phyloP scores from a whole-genome alignment of 2,329 filamentous ascomycete genomes.

The Aspergillus arachidicola region DNA sequence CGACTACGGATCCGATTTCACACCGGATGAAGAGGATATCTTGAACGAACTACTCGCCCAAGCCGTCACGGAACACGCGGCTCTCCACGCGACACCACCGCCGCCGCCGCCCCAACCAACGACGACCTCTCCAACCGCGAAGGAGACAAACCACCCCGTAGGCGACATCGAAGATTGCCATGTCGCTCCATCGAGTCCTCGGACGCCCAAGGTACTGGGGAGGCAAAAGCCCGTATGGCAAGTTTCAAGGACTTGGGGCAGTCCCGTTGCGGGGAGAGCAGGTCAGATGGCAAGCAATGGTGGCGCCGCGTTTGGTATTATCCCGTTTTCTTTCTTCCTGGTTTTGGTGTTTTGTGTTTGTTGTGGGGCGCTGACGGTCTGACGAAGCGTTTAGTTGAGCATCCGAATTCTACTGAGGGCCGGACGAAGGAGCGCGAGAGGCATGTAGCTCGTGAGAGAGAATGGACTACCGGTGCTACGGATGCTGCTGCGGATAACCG shows the following conservation, averaged over 20 bases:
- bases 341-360: neutral
- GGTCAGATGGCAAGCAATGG: constrained; percentile 29
- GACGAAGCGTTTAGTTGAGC: constrained; percentile 66
- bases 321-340: constrained; percentile 22
- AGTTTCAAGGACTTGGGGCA: constrained; percentile 16
- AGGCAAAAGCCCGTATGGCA: constrained; percentile 36
- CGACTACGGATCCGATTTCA: constrained; percentile 68
- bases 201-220: constrained; percentile 46
- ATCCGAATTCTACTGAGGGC: constrained; percentile 41
- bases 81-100: constrained; percentile 13
- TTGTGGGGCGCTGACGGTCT: constrained; percentile 56
- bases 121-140: constrained; percentile 16
- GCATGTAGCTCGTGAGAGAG: constrained; percentile 28
- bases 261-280: constrained; percentile 28
- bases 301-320: constrained; percentile 35
- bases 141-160: constrained; percentile 22
- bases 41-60: constrained; percentile 55
- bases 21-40: constrained; percentile 58
- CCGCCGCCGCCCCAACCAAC: constrained; percentile 25
- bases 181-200: constrained; percentile 36
- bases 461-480: constrained; percentile 26
- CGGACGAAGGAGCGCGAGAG: constrained; percentile 36
- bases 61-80: constrained; percentile 37
- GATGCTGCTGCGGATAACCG: constrained; percentile 45
- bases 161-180: constrained; percentile 50